Evolutionary conservation across 805 yeast genomes (phyloP).

Genomic region (Cyberlindnera mycetangii): DNA sequence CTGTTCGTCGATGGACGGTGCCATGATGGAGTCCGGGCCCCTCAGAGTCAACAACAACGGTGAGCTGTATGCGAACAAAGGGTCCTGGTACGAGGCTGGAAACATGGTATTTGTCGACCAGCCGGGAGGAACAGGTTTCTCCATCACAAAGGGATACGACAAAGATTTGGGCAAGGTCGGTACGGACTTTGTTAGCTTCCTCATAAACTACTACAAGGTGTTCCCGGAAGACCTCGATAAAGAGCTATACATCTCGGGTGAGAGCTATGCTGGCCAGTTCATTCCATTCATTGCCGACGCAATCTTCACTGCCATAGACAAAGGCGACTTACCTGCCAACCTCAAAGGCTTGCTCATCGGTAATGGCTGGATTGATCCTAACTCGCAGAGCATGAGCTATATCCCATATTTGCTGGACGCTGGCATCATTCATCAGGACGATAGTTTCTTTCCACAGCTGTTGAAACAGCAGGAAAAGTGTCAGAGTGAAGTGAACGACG

Average conservation of each 20-base stretch:
- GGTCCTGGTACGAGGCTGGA: slow-evolving; percentile 80
- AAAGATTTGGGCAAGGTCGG: slow-evolving; percentile 56
- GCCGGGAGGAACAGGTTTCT: slow-evolving; percentile 92
- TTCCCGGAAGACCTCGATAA: slow-evolving; percentile 71
- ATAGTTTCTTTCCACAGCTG: slow-evolving; percentile 39
- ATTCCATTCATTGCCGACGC: slow-evolving; percentile 82
- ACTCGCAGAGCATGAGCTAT: slow-evolving; percentile 76
- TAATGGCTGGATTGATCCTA: slow-evolving; percentile 94
- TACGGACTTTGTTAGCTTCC: slow-evolving; percentile 58
- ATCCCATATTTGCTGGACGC: slow-evolving; percentile 65
- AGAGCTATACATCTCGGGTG: slow-evolving; percentile 83
- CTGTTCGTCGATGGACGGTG: slow-evolving; percentile 97
- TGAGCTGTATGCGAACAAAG: slow-evolving; percentile 53
- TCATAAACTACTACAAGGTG: slow-evolving; percentile 59
- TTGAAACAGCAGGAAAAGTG: slow-evolving; percentile 54
- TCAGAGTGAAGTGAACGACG: slow-evolving; percentile 48
- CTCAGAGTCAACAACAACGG: slow-evolving; percentile 52
- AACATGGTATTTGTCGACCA: slow-evolving; percentile 88
- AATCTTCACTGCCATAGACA: slow-evolving; percentile 46
- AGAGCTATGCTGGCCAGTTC: slow-evolving; percentile 96
- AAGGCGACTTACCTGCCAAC: slow-evolving; percentile 30
- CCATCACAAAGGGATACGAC: slow-evolving; percentile 56
- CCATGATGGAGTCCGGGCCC: slow-evolving; percentile 90
- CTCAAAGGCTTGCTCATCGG: slow-evolving; percentile 76
- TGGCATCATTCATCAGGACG: slow-evolving; percentile 46